Evolutionary conservation across 176 grass and related monocot genomes (phyloP).

Genomic region (Eremochloa ophiuroides): DNA sequence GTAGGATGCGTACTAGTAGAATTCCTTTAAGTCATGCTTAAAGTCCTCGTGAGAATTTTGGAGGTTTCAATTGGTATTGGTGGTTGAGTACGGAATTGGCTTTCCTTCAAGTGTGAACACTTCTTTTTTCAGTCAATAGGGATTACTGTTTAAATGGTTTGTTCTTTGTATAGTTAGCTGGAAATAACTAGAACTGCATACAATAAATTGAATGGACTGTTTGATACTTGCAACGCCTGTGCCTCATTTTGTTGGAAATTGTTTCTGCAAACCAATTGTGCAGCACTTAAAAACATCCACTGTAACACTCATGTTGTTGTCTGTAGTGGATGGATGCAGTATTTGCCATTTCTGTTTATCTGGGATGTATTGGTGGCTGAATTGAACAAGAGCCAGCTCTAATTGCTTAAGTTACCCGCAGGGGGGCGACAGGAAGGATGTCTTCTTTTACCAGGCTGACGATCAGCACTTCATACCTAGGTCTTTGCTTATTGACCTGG

Average conservation of each 20-base stretch:
- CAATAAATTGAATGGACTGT: neutral
- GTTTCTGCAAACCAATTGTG: neutral
- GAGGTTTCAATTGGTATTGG: neutral
- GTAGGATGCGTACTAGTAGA: neutral
- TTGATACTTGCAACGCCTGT: neutral
- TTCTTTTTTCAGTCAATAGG: neutral
- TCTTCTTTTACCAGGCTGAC: conserved; percentile 99
- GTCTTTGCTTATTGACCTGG: conserved; percentile 93
- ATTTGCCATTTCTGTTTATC: neutral
- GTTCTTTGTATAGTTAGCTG: no score
- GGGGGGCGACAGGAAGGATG: conserved; percentile 99
- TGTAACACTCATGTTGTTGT: neutral
- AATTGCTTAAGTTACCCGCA: conserved; percentile 33
- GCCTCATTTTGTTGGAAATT: neutral
- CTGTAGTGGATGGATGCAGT: neutral
- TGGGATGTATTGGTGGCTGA: neutral
- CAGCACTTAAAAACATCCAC: neutral
- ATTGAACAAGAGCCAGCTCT: neutral
- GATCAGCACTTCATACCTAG: conserved; percentile 98
- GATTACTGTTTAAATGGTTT: neutral
- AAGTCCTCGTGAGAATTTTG: neutral
- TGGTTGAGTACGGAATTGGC: neutral
- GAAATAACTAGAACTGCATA: neutral
- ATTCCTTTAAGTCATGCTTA: neutral
- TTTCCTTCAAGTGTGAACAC: neutral